phyloP scores from a whole-genome alignment of 306 rosid genomes.

The Datisca glomerata region DNA sequence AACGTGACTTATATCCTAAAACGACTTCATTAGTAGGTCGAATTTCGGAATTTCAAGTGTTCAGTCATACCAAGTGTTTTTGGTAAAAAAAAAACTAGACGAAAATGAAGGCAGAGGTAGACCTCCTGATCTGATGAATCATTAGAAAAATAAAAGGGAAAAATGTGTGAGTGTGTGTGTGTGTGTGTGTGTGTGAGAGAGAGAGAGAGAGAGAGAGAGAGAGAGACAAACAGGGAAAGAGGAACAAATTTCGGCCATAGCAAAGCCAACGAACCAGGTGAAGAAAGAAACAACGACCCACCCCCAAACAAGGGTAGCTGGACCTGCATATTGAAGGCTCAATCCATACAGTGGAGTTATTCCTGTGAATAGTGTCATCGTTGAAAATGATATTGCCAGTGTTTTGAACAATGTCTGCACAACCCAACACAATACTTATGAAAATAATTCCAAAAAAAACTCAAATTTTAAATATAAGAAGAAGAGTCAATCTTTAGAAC shows the following conservation, averaged over 20 bases:
- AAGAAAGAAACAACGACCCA: constrained; percentile 79
- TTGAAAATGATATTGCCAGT: constrained; percentile 78
- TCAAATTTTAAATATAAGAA: constrained; percentile 1
- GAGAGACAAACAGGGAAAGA: constrained; percentile 60
- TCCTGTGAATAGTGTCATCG: constrained; percentile 89
- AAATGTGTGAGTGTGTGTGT: no score
- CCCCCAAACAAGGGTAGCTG: constrained; percentile 86
- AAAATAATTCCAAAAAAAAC: not conserved
- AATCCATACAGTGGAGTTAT: constrained; percentile 87
- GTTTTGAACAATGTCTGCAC: constrained; percentile 88
- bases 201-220: constrained; percentile 3
- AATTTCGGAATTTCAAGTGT: no score
- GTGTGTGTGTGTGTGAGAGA: no score
- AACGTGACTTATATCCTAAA: no score
- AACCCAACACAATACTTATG: constrained; percentile 9
- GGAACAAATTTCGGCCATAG: constrained; percentile 92
- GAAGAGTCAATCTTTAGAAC: not conserved
- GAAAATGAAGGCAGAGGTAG: no score
- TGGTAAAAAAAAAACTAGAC: no score
- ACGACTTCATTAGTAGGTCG: no score
- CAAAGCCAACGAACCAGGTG: constrained; percentile 82
- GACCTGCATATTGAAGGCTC: constrained; percentile 73
- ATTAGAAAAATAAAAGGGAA: no score
- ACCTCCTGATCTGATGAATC: no score
- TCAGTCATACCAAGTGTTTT: no score